These are phyloP conservation scores for Ophiostoma sp. DNA, from an alignment of 2,329 filamentous ascomycete species.

Conservation along the genomic window DNA sequence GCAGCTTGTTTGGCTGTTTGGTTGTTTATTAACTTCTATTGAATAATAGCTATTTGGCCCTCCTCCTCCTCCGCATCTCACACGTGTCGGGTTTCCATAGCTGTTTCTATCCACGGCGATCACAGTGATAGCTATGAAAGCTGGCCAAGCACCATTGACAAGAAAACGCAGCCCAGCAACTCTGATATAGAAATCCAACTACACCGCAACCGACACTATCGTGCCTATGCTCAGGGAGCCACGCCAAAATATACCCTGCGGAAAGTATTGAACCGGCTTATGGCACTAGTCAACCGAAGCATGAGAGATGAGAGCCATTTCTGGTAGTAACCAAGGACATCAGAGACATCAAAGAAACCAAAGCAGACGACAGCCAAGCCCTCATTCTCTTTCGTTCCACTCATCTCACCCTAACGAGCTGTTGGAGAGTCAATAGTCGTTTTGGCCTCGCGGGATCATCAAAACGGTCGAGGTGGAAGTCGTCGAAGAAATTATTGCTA, in stretches of 20 bases:
- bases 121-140: not conserved
- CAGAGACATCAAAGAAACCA: not conserved
- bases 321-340: not conserved
- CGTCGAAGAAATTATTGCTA: conserved; percentile 1
- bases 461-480: not conserved
- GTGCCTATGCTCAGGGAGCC: not conserved
- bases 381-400: not conserved
- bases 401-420: not conserved
- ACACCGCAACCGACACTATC: not conserved
- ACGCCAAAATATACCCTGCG: not conserved
- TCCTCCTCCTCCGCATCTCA: not conserved
- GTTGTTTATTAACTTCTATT: conserved; percentile 11
- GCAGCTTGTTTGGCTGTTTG: not conserved
- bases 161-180: not conserved
- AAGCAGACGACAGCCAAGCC: not conserved
- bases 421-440: not conserved
- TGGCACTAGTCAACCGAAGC: not conserved
- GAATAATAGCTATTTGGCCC: not conserved
- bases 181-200: not conserved
- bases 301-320: not conserved
- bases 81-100: conserved; percentile 28
- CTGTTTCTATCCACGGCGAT: conserved; percentile 26
- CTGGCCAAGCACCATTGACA: not conserved
- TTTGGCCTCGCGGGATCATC: not conserved
- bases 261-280: not conserved